Evolutionary conservation across 1,139 yeast genomes (phyloP).

Genomic region (Diutina scorzettiae): DNA sequence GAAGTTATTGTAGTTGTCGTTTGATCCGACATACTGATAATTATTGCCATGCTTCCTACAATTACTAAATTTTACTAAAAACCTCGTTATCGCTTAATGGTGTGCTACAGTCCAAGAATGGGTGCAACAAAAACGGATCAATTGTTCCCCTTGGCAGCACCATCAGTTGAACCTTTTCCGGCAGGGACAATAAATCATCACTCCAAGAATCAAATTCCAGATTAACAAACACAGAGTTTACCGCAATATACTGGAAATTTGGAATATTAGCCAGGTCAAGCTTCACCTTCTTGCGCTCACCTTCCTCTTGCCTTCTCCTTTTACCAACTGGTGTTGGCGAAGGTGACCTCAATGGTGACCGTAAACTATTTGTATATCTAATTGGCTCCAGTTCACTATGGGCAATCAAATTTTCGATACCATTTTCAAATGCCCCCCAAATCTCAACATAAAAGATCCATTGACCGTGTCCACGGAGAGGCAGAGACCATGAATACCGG

Average conservation of each 20-base stretch:
- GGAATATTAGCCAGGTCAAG: background rate
- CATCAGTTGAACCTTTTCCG: background rate
- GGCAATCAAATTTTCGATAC: background rate
- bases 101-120: background rate
- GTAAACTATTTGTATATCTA: background rate
- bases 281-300: too few species aligned
- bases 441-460: background rate
- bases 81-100: background rate
- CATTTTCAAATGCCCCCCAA: background rate
- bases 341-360: too few species aligned
- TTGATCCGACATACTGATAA: too few species aligned
- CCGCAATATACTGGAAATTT: background rate
- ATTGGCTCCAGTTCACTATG: background rate
- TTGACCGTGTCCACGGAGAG: background rate
- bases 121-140: background rate
- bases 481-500: too few species aligned
- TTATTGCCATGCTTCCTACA: too few species aligned
- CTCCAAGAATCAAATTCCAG: background rate
- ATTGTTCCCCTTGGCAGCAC: background rate
- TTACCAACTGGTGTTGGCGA: too few species aligned
- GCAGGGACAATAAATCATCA: background rate
- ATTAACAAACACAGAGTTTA: background rate
- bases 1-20: too few species aligned
- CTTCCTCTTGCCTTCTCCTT: too few species aligned
- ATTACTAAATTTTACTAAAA: too few species aligned